Base-by-base conservation (phyloP, 371 early-diverging fungal genomes). In the Smittium culicis region DNA sequence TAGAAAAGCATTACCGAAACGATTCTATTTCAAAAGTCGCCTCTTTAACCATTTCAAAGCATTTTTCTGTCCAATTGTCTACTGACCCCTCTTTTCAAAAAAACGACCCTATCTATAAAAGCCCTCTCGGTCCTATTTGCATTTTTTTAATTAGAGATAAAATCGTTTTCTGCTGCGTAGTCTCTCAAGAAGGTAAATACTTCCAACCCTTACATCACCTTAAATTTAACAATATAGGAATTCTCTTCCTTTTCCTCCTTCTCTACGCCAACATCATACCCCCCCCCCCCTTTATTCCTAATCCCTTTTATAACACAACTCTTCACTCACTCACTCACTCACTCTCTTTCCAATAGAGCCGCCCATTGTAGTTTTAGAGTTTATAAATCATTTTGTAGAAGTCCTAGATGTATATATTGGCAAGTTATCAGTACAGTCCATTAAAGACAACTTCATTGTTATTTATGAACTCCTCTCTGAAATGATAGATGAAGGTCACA, bases 361-460 rank as follows among this genome's bases (percentile, higher is more conserved):
- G 66, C 91, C 93, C 16, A 80, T 90, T 74, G 80, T 86, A 71
- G 88, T 93, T 1, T 81, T 92, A 67, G 88, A 91, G 73, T 89
- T 95, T 74, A 78, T 92, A 33, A 90, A 93, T 68, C 83, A 88
- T 62, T 85, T 91, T 60, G 82, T 87, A 14, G 88, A 89, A 68
- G 82, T 90, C 27, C 75, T 93, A 57, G 75, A 79, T 0, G 88
- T 89, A 67, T 95, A 95, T 73, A 84, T 92, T 68, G 86, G 88
- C 20, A 83, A 83, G 31, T 79, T 93, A 27, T 86, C 89, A 1
- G 94, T 92, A 72, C 69, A 79, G 28, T 85, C 84, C 32, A 84
- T 95, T 54, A 88, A 91, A 74, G 94, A 95, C 68, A 90, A 93
- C 76, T 93, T 93, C 84, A 87, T 88, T n/a, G 88, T 88, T 2